Evolutionary conservation across 345 rosid genomes (phyloP), one percentile per base, ranked within the genome.

Genomic region (Erodium maritimum): DNA sequence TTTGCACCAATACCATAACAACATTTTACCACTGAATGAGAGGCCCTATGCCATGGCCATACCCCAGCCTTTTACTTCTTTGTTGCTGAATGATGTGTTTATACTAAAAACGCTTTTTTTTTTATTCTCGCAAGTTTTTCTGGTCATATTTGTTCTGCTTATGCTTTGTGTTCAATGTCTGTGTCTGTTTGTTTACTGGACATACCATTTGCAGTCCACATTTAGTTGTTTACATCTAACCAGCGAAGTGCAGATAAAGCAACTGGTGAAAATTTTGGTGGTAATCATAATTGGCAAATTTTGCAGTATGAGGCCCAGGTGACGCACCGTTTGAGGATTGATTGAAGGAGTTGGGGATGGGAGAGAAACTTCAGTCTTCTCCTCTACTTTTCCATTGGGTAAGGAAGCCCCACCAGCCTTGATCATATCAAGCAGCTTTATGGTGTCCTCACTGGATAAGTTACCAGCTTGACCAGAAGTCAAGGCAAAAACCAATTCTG

Each of bases 311-410:
- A 70, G 9, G 68, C 85, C 76, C n/a, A 55, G 64, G 65, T 74
- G 50, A 91, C 97, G 87, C 91, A 89, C 99, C 95, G 79, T 91
- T 86, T 84, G 93, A 58, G 90, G 82, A 75, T 84, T 81, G 80
- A 75, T 76, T 0, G 95, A 70, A 25, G 96, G 99, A 53, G 99
- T 91, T 42, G 96, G 96, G 34, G 96, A 86, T 34, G 96, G 99
- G 69, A 88, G 96, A 64, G 96, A 89, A 55, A 86, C 95, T 80
- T 84, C 89, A 56, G 78, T 87, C 59, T 69, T 84, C 77, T 81
- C 86, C 71, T 81, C 88, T 45, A 67, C 74, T 61, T 79, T 69
- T 45, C 62, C 72, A 56, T 60, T 56, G 0, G 69, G 59, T 46
- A 59, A 64, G 60, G 61, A 74, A 61, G 71, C 67, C 58, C 81